A percentile compares a stretch with the other conserved stretches of the same genome.
phyloP scores from a whole-genome alignment of 2,329 filamentous ascomycete species.

The Aureobasidium uvarum region DNA sequence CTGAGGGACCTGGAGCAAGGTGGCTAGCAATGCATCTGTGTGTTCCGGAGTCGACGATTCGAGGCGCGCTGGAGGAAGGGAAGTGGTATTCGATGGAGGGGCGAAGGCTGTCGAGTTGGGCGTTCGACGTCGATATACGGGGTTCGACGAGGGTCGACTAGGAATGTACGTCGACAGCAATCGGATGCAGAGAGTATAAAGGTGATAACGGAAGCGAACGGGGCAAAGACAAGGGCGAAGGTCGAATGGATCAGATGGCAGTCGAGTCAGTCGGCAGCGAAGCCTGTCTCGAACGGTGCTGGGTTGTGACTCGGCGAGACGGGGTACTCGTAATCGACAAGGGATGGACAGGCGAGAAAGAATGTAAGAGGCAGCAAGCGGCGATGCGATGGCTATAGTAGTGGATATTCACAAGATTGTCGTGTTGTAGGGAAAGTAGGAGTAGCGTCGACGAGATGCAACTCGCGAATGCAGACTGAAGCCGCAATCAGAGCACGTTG shows the following conservation, averaged over 20 bases:
- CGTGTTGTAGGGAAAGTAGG: conserved; percentile 20
- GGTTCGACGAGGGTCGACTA: background rate
- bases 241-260: conserved; percentile 17
- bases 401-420: conserved; percentile 8
- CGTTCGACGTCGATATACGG: background rate
- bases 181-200: background rate
- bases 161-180: background rate
- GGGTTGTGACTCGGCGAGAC: conserved; percentile 5
- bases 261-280: conserved; percentile 24
- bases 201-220: conserved; percentile 1
- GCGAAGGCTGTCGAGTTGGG: background rate
- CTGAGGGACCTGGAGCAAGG: conserved; percentile 1
- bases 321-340: background rate
- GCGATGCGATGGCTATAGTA: background rate
- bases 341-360: background rate
- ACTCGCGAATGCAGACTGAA: background rate
- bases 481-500: conserved; percentile 16
- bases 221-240: conserved; percentile 3
- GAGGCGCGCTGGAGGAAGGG: background rate
- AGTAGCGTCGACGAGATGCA: background rate
- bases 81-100: conserved; percentile 16
- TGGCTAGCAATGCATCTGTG: conserved; percentile 15
- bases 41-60: background rate
- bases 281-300: conserved; percentile 20
- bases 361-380: conserved; percentile 16